A percentile compares a stretch with the other conserved stretches of the same genome.
Conservation (phyloP, 164 flowering plant genomes). For the Taxillus chinensis region DNA sequence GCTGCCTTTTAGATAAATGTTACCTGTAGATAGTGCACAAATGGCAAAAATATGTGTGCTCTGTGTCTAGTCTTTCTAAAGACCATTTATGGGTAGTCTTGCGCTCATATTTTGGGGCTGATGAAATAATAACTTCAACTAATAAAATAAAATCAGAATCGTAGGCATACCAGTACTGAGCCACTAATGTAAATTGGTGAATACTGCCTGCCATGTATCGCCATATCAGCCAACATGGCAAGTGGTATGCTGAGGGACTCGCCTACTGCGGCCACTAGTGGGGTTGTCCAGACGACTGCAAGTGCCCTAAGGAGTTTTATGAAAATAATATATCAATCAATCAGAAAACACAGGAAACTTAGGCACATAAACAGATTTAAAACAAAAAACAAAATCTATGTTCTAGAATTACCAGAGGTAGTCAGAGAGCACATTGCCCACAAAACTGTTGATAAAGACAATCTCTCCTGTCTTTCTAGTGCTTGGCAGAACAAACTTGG, state of each 20-base stretch:
- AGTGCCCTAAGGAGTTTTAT: background rate
- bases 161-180: background rate
- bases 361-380: no score
- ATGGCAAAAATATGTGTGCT: no score
- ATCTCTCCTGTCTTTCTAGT: slow-evolving; percentile 78
- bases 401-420: slow-evolving; percentile 68
- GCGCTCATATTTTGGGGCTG: no score
- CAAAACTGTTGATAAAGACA: slow-evolving; percentile 82
- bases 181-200: background rate
- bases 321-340: no score
- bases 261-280: background rate
- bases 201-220: background rate
- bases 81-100: no score
- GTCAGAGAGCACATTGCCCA: slow-evolving; percentile 97
- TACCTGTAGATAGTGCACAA: no score
- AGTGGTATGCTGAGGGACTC: background rate
- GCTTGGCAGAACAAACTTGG: slow-evolving; percentile 82
- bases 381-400: background rate
- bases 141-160: no score
- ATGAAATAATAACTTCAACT: no score
- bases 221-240: background rate
- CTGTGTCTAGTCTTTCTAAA: no score
- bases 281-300: background rate
- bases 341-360: no score
- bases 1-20: no score